Percentiles rank a stretch among this genome's conserved stretches.
phyloP scores from a whole-genome alignment of 768 basidiomycete species.

The Lentinula boryana region DNA sequence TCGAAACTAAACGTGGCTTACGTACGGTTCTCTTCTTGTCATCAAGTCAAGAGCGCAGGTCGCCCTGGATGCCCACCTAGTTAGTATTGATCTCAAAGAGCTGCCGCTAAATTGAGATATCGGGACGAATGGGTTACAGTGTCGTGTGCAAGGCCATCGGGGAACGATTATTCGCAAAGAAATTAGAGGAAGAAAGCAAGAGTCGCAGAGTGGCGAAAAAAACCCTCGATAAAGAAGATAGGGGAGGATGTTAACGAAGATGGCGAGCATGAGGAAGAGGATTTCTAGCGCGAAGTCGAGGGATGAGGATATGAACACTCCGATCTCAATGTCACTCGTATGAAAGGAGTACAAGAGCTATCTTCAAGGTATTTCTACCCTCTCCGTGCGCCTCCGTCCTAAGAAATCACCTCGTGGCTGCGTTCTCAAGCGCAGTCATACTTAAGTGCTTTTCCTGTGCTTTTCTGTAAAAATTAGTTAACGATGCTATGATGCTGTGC shows the following conservation, averaged over 20 bases:
- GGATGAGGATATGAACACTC: conserved; percentile 20
- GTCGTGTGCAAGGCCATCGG: conserved; percentile 29
- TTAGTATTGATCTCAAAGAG: neutral
- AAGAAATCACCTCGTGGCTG: conserved; percentile 32
- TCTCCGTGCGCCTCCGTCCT: conserved; percentile 21
- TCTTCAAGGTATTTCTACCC: conserved; percentile 19
- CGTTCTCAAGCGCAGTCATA: neutral
- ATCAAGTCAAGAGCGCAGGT: neutral
- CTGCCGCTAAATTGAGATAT: neutral
- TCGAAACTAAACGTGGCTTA: conserved; percentile 16
- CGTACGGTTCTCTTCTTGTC: neutral
- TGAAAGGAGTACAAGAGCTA: conserved; percentile 36
- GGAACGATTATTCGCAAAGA: conserved; percentile 10
- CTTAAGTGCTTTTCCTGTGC: too few species aligned
- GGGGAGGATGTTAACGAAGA: conserved; percentile 15
- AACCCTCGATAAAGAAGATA: conserved; percentile 13
- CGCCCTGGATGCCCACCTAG: neutral
- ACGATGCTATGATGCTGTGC: too few species aligned
- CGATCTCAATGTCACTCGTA: too few species aligned
- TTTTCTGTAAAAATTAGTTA: too few species aligned
- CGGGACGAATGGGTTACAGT: conserved; percentile 19
- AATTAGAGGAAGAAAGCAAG: conserved; percentile 23
- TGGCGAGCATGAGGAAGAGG: conserved; percentile 10
- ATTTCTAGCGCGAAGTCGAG: conserved; percentile 16
- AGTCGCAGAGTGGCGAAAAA: conserved; percentile 22